phyloP scores from a whole-genome alignment of 176 grass and related monocot species.

The Puya raimondii region DNA sequence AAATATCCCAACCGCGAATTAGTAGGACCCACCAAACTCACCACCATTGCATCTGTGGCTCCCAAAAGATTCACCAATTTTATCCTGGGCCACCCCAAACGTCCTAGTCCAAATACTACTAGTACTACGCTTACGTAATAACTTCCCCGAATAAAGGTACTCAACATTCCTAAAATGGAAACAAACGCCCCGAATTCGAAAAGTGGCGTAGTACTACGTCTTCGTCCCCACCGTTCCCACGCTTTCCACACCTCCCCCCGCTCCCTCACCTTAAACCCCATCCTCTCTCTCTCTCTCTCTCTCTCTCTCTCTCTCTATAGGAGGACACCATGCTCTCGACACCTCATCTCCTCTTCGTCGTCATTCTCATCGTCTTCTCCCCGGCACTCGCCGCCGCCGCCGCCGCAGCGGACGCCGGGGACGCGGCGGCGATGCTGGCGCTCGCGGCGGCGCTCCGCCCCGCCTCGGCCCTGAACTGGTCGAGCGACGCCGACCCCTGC shows the following conservation, averaged over 20 bases:
- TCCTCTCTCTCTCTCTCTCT: background rate
- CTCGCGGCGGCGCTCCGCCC: slow-evolving; percentile 13
- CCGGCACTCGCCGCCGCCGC: background rate
- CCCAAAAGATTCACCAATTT: background rate
- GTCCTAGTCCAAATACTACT: background rate
- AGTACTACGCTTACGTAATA: background rate
- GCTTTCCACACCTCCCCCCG: background rate
- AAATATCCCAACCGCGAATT: background rate
- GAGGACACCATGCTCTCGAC: background rate
- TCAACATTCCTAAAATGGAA: background rate
- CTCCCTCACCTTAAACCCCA: background rate
- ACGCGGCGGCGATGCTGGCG: slow-evolving; percentile 27
- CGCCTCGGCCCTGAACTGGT: slow-evolving; percentile 21
- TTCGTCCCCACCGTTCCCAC: background rate
- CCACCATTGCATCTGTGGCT: background rate
- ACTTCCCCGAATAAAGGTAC: background rate
- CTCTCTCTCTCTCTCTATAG: background rate
- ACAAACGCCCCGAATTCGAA: background rate
- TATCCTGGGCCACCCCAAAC: background rate
- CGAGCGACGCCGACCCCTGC: slow-evolving; percentile 25
- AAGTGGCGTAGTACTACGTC: background rate
- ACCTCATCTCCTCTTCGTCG: background rate
- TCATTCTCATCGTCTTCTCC: background rate
- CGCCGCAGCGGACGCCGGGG: slow-evolving; percentile 1
- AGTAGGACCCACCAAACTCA: background rate